These are phyloP conservation scores for Aethionema arabicum DNA, from an alignment of 345 rosid genomes.

Conservation along the genomic window DNA sequence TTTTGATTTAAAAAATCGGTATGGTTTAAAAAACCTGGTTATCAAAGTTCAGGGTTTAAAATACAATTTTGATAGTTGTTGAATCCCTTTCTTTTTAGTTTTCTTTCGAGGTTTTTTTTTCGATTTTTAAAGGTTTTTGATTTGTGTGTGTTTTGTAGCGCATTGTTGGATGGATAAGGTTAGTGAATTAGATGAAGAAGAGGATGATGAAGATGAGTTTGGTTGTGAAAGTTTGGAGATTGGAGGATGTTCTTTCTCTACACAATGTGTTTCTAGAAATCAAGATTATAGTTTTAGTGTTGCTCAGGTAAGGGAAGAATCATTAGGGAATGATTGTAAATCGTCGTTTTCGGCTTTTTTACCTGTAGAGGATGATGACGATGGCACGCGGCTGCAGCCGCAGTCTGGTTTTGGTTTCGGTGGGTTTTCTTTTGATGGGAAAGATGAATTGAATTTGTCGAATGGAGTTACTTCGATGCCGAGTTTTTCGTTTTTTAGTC, in stretches of 20 bases:
- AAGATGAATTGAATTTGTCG: slow-evolving; percentile 30
- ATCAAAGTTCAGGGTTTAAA: too few species aligned
- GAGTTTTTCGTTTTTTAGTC: slow-evolving; percentile 66
- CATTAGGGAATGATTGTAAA: slow-evolving; percentile 44
- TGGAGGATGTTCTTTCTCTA: slow-evolving; percentile 46
- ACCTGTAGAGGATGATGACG: slow-evolving; percentile 29
- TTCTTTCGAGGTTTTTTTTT: too few species aligned
- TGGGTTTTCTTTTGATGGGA: slow-evolving; percentile 58
- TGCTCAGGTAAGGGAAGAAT: slow-evolving; percentile 30
- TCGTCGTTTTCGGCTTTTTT: slow-evolving; percentile 60
- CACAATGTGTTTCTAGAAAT: slow-evolving; percentile 37
- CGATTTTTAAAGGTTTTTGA: background rate
- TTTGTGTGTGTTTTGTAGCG: slow-evolving; percentile 41
- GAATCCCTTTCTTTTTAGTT: too few species aligned
- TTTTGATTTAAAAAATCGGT: too few species aligned
- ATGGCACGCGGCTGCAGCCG: slow-evolving; percentile 25
- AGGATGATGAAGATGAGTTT: slow-evolving; percentile 36
- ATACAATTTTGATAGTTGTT: too few species aligned
- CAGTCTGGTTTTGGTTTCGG: slow-evolving; percentile 33
- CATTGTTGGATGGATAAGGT: slow-evolving; percentile 71
- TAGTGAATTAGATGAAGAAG: slow-evolving; percentile 39
- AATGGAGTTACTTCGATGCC: slow-evolving; percentile 58
- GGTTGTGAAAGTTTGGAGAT: slow-evolving; percentile 40
- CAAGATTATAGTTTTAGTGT: slow-evolving; percentile 64
- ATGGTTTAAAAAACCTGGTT: too few species aligned